A percentile compares a stretch with the other conserved stretches of the same genome.
Evolutionary conservation across 169 alveolate genomes (phyloP).

Genomic region (Fabrea salina): DNA sequence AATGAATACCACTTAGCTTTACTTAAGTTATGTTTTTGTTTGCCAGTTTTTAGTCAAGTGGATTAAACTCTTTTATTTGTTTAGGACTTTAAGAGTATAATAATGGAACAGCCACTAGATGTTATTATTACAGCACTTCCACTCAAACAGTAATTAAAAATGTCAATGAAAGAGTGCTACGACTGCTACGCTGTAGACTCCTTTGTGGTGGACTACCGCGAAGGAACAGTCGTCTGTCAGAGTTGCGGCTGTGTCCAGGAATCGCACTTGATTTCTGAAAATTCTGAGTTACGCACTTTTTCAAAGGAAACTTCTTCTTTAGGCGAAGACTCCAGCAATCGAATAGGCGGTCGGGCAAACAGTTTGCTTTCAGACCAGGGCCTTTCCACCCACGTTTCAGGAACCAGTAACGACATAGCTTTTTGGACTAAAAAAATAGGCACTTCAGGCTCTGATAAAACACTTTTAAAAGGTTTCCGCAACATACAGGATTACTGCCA

Average conservation of each 20-base stretch:
- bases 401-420: not conserved
- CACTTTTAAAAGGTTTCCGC: not conserved
- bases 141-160: no score
- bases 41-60: no score
- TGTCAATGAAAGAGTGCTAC: no score
- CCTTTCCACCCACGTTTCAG: not conserved
- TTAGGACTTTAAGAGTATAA: no score
- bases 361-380: not conserved
- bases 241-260: not conserved
- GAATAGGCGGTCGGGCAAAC: not conserved
- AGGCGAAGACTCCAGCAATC: slow-evolving; percentile 8
- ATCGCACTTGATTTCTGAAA: not conserved
- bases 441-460: not conserved
- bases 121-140: no score
- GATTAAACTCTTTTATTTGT: no score
- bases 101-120: no score
- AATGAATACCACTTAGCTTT: no score
- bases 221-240: slow-evolving; percentile 23
- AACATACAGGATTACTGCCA: not conserved
- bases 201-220: not conserved
- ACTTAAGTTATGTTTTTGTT: no score
- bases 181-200: no score
- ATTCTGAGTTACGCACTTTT: not conserved
- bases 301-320: not conserved
- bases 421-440: not conserved